Conservation (phyloP, 2,329 filamentous ascomycete species). For the Fusarium sp. region DNA sequence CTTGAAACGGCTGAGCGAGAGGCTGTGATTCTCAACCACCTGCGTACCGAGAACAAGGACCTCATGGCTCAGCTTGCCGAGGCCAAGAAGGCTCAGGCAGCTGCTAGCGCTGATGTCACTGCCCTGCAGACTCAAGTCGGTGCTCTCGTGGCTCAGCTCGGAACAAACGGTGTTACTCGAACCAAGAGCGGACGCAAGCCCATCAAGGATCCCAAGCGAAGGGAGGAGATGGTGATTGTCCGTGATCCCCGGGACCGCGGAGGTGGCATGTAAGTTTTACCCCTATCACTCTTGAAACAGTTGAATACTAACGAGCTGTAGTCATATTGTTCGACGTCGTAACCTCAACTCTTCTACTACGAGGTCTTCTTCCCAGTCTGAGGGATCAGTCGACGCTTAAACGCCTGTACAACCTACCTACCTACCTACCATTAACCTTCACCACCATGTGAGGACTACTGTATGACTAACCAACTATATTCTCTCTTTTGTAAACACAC, state of each 20-base stretch:
- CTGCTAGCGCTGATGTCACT: conserved; percentile 32
- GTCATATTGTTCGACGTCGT: conserved; percentile 33
- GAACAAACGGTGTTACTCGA: background rate
- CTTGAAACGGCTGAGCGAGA: conserved; percentile 38
- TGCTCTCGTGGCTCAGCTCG: conserved; percentile 38
- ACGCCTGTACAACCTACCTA: conserved; percentile 11
- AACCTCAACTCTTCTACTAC: conserved; percentile 32
- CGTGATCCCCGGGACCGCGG: conserved; percentile 38
- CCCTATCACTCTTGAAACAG: rapidly evolving
- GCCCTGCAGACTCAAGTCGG: conserved; percentile 36
- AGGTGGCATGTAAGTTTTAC: conserved; percentile 39
- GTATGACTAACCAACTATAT: conserved; percentile 20
- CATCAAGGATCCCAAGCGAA: conserved; percentile 41
- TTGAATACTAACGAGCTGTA: conserved; percentile 4
- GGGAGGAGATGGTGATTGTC: conserved; percentile 43
- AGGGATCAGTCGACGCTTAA: conserved; percentile 35
- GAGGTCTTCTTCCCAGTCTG: conserved; percentile 36
- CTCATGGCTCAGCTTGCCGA: conserved; percentile 41
- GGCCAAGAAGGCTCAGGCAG: conserved; percentile 39
- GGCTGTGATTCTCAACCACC: conserved; percentile 32
- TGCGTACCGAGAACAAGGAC: conserved; percentile 41
- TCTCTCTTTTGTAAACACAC: conserved; percentile 13
- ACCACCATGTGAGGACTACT: conserved; percentile 1
- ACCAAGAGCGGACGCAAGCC: conserved; percentile 35
- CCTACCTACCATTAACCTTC: background rate